These are phyloP conservation scores for Lotmaria passim DNA, from an alignment of 208 protist genomes.

Conservation along the genomic window DNA sequence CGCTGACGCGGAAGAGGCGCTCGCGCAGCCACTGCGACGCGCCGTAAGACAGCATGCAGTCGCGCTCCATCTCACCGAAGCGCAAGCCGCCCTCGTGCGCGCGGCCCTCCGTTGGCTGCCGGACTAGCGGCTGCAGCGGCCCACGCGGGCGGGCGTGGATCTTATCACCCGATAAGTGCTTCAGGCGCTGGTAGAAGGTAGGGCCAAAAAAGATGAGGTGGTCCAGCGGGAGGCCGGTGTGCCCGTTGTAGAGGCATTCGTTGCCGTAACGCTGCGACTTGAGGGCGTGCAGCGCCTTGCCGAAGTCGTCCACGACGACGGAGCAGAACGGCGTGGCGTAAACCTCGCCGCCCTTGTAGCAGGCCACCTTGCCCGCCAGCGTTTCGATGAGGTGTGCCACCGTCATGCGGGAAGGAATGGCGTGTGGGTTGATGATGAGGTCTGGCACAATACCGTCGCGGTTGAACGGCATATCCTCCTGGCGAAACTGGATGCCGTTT, in stretches of 20 bases:
- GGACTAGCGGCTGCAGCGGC: constrained; percentile 94
- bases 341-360: constrained; percentile 96
- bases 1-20: constrained; percentile 97
- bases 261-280: constrained; percentile 99
- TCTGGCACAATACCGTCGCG: constrained; percentile 97
- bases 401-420: constrained; percentile 99
- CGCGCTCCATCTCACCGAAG: constrained; percentile 99
- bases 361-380: constrained; percentile 83
- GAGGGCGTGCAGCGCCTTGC: constrained; percentile 72
- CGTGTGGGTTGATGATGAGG: constrained; percentile 99
- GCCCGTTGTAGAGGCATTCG: constrained; percentile 95
- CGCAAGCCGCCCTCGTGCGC: constrained; percentile 98
- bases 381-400: constrained; percentile 99
- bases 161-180: constrained; percentile 99
- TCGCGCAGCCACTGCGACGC: constrained; percentile 96
- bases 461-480: constrained; percentile 99
- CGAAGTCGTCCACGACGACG: constrained; percentile 96
- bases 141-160: constrained; percentile 98
- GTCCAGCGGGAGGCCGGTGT: constrained; percentile 97
- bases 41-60: constrained; percentile 98
- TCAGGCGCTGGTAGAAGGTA: constrained; percentile 99
- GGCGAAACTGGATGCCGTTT: constrained; percentile 97
- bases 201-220: constrained; percentile 99
- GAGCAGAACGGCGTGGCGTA: constrained; percentile 96
- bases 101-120: constrained; percentile 99